Conservation (phyloP, 192 early-diverging fungal species). For the Coemansia interrupta region DNA sequence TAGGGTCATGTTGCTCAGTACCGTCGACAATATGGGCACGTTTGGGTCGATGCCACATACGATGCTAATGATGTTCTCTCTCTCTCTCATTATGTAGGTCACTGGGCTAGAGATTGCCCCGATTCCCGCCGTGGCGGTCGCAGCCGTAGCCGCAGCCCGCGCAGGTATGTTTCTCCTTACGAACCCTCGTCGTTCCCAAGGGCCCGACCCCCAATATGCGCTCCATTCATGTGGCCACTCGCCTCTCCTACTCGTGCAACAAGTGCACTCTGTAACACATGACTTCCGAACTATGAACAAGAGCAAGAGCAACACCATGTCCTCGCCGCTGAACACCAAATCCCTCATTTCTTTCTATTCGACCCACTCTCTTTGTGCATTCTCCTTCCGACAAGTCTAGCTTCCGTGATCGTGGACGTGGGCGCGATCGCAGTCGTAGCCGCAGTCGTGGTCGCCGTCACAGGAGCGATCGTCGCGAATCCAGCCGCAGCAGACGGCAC, state of each 20-base stretch:
- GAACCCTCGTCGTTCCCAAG: no score
- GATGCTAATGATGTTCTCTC: constrained; percentile 1
- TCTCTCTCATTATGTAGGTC: constrained; percentile 17
- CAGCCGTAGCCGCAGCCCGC: constrained; percentile 43
- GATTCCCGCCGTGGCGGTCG: constrained; percentile 15
- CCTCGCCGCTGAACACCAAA: no score
- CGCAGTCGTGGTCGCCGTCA: constrained; percentile 10
- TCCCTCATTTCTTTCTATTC: no score
- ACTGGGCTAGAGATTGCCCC: constrained; percentile 50
- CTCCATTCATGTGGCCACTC: no score
- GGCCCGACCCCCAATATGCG: no score
- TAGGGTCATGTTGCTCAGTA: neutral
- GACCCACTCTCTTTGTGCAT: no score
- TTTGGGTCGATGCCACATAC: neutral
- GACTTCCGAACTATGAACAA: no score
- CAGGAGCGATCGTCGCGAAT: constrained; percentile 1
- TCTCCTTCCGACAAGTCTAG: neutral
- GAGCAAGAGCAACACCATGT: no score
- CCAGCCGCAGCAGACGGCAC: constrained; percentile 16
- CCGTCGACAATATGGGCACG: no score
- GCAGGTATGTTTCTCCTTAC: constrained; percentile 30
- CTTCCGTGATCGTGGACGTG: constrained; percentile 8
- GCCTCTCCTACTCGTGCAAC: no score
- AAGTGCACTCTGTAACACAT: no score
- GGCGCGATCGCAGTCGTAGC: constrained; percentile 15